phyloP scores from a whole-genome alignment of 2,329 filamentous ascomycete genomes.

The Cordyceps cateniannulata region DNA sequence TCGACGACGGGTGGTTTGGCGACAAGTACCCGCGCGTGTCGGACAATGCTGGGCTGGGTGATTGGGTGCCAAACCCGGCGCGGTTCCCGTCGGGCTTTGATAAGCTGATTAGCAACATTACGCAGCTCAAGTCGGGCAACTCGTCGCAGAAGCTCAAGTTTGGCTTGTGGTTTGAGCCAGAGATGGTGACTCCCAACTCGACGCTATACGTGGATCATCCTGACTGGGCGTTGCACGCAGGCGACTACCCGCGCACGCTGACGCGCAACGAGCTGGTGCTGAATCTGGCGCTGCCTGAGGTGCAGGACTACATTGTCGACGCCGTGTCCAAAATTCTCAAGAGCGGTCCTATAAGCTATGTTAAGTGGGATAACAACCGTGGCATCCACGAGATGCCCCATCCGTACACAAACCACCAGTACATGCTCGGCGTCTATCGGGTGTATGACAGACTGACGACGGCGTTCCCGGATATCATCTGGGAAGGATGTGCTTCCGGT shows the following conservation, averaged over 20 bases:
- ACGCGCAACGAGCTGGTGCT: constrained; percentile 54
- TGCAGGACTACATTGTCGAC: constrained; percentile 56
- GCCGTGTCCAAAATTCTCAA: constrained; percentile 48
- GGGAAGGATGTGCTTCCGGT: constrained; percentile 60
- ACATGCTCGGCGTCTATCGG: constrained; percentile 58
- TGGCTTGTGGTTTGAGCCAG: constrained; percentile 61
- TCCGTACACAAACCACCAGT: constrained; percentile 48
- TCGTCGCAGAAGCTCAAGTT: constrained; percentile 47
- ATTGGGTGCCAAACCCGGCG: constrained; percentile 53
- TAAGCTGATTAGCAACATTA: constrained; percentile 45
- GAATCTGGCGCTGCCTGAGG: constrained; percentile 53
- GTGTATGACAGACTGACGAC: constrained; percentile 55
- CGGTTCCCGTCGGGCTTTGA: constrained; percentile 53
- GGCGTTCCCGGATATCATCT: constrained; percentile 54
- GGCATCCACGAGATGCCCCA: constrained; percentile 54
- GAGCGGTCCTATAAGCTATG: constrained; percentile 48
- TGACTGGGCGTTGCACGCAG: constrained; percentile 56
- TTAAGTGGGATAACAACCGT: constrained; percentile 65
- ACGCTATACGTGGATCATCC: constrained; percentile 55
- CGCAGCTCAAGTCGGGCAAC: constrained; percentile 39
- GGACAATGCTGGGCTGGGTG: constrained; percentile 53
- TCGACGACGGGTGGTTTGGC: constrained; percentile 64
- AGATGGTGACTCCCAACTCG: constrained; percentile 61
- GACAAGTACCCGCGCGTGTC: constrained; percentile 52
- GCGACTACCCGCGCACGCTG: constrained; percentile 48